phyloP scores from a whole-genome alignment of 805 yeast genomes.

The Ogataea minuta region DNA sequence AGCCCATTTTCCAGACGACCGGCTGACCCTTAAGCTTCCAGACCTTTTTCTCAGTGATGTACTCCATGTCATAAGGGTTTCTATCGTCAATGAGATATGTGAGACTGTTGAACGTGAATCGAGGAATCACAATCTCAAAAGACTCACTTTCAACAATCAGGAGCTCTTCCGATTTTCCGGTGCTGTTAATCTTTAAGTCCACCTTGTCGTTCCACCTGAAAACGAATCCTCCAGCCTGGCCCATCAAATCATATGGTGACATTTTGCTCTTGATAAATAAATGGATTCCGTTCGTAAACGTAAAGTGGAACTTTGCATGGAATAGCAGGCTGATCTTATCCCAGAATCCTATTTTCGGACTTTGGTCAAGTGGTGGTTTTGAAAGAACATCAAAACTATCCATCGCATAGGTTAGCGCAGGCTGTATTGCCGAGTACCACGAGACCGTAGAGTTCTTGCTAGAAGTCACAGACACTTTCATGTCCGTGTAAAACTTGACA shows the following conservation, averaged over 20 bases:
- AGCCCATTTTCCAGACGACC: slow-evolving; percentile 77
- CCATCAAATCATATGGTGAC: slow-evolving; percentile 57
- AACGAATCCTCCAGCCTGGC: slow-evolving; percentile 60
- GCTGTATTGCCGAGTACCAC: slow-evolving; percentile 64
- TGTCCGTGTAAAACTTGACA: slow-evolving; percentile 52
- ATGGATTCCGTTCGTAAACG: slow-evolving; percentile 50
- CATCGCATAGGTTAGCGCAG: slow-evolving; percentile 60
- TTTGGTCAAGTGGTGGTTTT: slow-evolving; percentile 67
- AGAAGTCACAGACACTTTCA: slow-evolving; percentile 45
- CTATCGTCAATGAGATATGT: slow-evolving; percentile 16
- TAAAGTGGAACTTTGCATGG: slow-evolving; percentile 52
- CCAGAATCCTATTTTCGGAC: slow-evolving; percentile 68
- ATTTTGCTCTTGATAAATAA: slow-evolving; percentile 61
- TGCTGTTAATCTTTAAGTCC: slow-evolving; percentile 48
- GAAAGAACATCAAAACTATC: slow-evolving; percentile 64
- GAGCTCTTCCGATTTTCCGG: slow-evolving; percentile 47
- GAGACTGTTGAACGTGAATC: slow-evolving; percentile 38
- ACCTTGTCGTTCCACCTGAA: slow-evolving; percentile 64
- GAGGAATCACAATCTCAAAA: slow-evolving; percentile 57
- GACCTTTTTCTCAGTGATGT: slow-evolving; percentile 45
- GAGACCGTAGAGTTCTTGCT: slow-evolving; percentile 49
- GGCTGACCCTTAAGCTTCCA: slow-evolving; percentile 60
- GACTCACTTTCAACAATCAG: slow-evolving; percentile 52
- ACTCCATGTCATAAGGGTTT: slow-evolving; percentile 34
- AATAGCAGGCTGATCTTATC: slow-evolving; percentile 57